Evolutionary conservation across 495 filamentous ascomycete genomes (phyloP), one percentile per base, ranked within the genome.

Genomic region (Haplographium delicatum): DNA sequence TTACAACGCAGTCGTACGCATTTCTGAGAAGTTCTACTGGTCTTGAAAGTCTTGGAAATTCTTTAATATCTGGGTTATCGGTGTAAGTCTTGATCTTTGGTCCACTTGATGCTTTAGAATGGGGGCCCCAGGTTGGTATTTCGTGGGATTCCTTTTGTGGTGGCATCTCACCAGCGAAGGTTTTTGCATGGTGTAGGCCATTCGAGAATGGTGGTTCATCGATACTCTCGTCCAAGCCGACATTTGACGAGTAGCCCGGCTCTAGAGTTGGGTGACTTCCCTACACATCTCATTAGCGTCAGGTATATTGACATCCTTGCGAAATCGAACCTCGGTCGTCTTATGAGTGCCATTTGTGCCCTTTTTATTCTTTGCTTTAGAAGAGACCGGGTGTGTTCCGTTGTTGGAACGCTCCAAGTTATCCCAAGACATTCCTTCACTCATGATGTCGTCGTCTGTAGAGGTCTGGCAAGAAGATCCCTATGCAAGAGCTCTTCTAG

Each of bases 1-100:
- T 74, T 11, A 86, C 76, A 20, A 86, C 75, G 19, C 77, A 75
- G 58, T 87, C 82, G 46, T 85, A 84, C n/a, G 66, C 59, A 31
- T 66, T 60, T 25, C 76, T 67, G 57, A 85, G 73, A 13, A 75
- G 69, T 51, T 79, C 69, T 16, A 83, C 72, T 0, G 81, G 74
- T 48, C 69, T 74, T 42, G 74, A 75, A 20, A 85, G 70, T 1
- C 71, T 70, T 1, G 81, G 80, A 52, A 71, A 79, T 35, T 48
- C 24, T 34, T 61, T 44, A 13, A 51, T 58, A 13, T 62, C 61
- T 25, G 57, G 44, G 45, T 75, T 69, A 53, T 75, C 73, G 18
- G 61, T 65, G 54, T 69, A 73, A 6, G 62, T 62, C 23, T 61
- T 61, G 44, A 68, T 65, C 44, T 68, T 65, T 26, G 69, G 66